Base-by-base conservation (phyloP, 2,329 filamentous ascomycete species). In the Lecanosticta acicola region DNA sequence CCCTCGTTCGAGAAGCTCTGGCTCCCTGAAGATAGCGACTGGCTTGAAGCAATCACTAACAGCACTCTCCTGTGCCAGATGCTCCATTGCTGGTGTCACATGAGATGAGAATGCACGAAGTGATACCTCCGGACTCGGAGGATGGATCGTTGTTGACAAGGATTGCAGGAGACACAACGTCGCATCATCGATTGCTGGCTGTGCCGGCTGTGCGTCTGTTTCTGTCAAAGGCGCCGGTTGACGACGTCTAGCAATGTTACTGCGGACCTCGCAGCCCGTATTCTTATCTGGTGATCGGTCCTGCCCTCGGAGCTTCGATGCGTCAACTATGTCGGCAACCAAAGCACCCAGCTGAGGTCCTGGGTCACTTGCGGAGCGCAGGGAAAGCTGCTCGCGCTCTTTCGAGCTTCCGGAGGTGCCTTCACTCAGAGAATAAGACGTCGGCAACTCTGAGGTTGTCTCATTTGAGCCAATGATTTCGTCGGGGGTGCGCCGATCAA, bases 1-100 rank as follows among this genome's bases (percentile, higher is more conserved):
- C 0, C 89, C 90, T 13, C 90, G 76, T 63, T 94, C 88, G 32
- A 84, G 76, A 0, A 68, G 66, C 2, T 73, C 66, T 1, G 84
- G 66, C 0, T 65, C 60, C 3, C 83, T 71, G 1, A 67, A 66
- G 41, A 77, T 50, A 4, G 39, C 51, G 2, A 54, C 35, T 13
- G 68, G 68, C 17, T 59, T 59, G 52, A 67, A 73, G 7, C 58
- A 33, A 3, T 54, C 41, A 2, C 38, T n/a, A 5, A 60, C 55
- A 4, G 41, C 49, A 16, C 56, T 45, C 16, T 66, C 58, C 9
- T 64, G 58, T 8, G 48, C 43, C 13, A 69, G 65, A 10, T 62
- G 52, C 2, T 45, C 42, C 1, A 67, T 55, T 7, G 55, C 51
- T 3, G 53, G 49, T 5, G 63, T 66, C 26, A 65, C 40, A 42